These are phyloP conservation scores for Bryoglossum gracile DNA, from an alignment of 495 filamentous ascomycete species.

Conservation along the genomic window DNA sequence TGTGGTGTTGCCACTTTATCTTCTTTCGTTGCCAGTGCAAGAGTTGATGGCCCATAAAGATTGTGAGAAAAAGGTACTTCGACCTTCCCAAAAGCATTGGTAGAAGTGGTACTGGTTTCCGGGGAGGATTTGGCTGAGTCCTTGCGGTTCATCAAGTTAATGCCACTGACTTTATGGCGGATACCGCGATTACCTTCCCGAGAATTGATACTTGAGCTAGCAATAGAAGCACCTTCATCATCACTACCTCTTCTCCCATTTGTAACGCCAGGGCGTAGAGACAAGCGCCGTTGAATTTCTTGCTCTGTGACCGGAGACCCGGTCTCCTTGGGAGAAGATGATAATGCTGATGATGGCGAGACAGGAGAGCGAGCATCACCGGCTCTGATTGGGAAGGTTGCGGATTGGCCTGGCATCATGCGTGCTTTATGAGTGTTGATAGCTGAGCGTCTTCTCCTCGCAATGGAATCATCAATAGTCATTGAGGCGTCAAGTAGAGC, in stretches of 20 bases:
- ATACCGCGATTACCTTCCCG: conserved; percentile 12
- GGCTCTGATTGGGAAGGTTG: background rate
- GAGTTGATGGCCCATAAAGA: conserved; percentile 18
- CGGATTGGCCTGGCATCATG: too few species aligned
- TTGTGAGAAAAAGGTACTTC: conserved; percentile 56
- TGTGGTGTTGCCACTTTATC: conserved; percentile 3
- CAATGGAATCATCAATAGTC: conserved; percentile 64
- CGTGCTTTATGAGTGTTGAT: conserved; percentile 44
- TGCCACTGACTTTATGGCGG: conserved; percentile 67
- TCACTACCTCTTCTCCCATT: conserved; percentile 22
- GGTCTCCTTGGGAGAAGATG: conserved; percentile 11
- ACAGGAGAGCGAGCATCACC: conserved; percentile 23
- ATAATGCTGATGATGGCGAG: conserved; percentile 15
- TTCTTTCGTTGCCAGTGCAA: conserved; percentile 17
- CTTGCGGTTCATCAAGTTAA: conserved; percentile 71
- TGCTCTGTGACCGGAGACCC: conserved; percentile 12
- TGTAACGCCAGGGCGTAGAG: background rate
- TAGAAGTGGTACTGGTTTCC: conserved; percentile 77
- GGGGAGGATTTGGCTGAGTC: conserved; percentile 73
- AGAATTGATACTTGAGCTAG: conserved; percentile 29
- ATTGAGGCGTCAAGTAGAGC: conserved; percentile 89
- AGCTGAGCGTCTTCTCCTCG: conserved; percentile 49
- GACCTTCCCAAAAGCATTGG: conserved; percentile 76
- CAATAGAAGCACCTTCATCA: conserved; percentile 33
- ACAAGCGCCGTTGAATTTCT: conserved; percentile 7